Base-by-base conservation (phyloP, 2,329 filamentous ascomycete species). In the Aspergillus sp. region DNA sequence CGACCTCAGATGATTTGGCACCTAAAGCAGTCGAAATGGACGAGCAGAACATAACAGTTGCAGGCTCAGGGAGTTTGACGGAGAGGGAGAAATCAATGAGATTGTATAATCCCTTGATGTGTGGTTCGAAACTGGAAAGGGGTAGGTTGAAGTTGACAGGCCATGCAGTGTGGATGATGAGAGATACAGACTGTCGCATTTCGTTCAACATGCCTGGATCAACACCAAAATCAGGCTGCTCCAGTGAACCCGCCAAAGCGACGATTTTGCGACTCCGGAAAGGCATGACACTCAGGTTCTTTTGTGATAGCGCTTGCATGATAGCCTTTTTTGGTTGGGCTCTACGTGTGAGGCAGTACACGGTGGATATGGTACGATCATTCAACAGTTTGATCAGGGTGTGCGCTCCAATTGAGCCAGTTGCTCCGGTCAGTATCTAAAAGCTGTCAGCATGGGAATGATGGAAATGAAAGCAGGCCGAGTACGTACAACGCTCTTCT, bases 141-240 rank as follows among this genome's bases (percentile, higher is more conserved):
- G 71, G 71, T 43, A 78, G 64, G 33, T 72, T 71, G 61, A 79
- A 78, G 53, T 79, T 77, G 41, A 79, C 76, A 1, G 74, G 71
- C 76, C 76, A 79, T 11, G 76, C 75, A 2, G 74, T 65, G 53
- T 79, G 76, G 38, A 78, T 68, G 35, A 79, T 70, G 9, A 67
- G 60, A 4, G 73, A 71, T 1, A 68, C 65, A 37, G 69, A 60
- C 19, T 55, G 41, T 5, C 65, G 65, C 40, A 78, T 63, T 27
- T 61, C 44, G 4, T 54, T 36, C 44, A 74, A 69, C n/a, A 59
- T 54, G 4, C 54, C 46, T 8, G 58, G 38, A 19, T 56, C 49
- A 1, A 78, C 53, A 4, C 74, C 74, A 2, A 78, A 65, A 5
- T 58, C 49, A 2, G 62, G 47, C 27, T 72, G 56, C 30, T 69